These are phyloP conservation scores for Setaria italica DNA, from an alignment of 202 grass and related monocot genomes.

Conservation along the genomic window DNA sequence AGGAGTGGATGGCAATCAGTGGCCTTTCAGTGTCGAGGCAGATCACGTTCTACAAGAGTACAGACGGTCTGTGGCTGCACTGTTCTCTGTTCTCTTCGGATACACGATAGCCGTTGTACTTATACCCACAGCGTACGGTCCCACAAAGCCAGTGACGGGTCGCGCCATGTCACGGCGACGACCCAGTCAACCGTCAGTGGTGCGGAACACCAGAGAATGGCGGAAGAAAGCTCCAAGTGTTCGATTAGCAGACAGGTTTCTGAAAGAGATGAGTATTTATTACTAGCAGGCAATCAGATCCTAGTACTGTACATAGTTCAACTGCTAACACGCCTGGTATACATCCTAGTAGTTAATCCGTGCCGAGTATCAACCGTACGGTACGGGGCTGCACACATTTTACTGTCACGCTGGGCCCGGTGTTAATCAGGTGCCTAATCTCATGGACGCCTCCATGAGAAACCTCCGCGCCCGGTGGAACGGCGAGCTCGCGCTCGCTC, in stretches of 20 bases:
- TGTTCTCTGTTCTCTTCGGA: background rate
- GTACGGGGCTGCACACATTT: background rate
- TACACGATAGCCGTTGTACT: background rate
- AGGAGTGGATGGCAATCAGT: background rate
- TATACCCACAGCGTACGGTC: background rate
- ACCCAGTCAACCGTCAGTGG: background rate
- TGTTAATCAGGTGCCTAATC: background rate
- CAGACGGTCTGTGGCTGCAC: background rate
- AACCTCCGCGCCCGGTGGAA: background rate
- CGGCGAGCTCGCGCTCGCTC: background rate
- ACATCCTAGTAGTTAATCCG: background rate
- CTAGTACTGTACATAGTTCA: too few species aligned
- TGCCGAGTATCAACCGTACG: background rate
- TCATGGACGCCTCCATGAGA: background rate
- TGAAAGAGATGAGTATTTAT: background rate
- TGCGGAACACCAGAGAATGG: background rate
- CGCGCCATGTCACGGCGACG: background rate
- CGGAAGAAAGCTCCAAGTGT: background rate
- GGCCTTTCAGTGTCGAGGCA: background rate
- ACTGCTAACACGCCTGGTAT: background rate
- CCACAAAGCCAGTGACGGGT: background rate
- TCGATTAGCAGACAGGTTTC: background rate
- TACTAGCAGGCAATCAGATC: background rate
- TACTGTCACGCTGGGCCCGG: background rate
- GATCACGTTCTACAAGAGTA: constrained; percentile 14